phyloP scores from a whole-genome alignment of 2,329 filamentous ascomycete species.

The Apiospora saccharicola region DNA sequence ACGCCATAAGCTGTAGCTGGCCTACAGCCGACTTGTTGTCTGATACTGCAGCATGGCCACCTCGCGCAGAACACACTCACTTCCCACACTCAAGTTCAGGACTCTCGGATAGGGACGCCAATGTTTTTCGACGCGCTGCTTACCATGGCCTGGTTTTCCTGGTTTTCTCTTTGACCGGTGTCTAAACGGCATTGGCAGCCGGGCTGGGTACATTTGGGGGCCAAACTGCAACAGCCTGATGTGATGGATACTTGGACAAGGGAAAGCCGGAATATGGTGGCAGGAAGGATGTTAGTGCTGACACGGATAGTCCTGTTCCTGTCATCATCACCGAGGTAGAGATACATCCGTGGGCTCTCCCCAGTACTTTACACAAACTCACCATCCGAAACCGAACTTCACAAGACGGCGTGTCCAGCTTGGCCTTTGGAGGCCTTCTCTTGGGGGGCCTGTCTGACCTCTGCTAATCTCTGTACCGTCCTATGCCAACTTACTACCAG shows the following conservation, averaged over 20 bases:
- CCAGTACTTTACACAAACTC: neutral
- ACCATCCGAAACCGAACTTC: neutral
- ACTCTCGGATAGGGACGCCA: neutral
- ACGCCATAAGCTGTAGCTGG: neutral
- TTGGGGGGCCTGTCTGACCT: neutral
- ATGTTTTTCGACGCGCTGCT: neutral
- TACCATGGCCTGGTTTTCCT: neutral
- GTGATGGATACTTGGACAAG: neutral
- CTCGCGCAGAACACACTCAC: neutral
- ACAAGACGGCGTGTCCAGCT: neutral
- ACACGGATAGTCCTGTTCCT: neutral
- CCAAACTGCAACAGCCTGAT: conserved; percentile 1
- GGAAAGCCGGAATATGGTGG: neutral
- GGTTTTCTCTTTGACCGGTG: neutral
- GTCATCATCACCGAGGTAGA: conserved; percentile 3
- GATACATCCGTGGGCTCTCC: neutral
- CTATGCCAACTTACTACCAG: neutral
- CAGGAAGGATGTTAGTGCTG: neutral
- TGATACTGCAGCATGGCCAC: conserved; percentile 4
- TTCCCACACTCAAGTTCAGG: neutral
- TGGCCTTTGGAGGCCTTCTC: neutral
- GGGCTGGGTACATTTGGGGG: neutral
- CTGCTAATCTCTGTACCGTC: neutral
- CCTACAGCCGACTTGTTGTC: neutral
- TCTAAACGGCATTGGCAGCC: neutral